These are phyloP conservation scores for Kwoniella pini DNA, from an alignment of 768 basidiomycete species.

Conservation along the genomic window DNA sequence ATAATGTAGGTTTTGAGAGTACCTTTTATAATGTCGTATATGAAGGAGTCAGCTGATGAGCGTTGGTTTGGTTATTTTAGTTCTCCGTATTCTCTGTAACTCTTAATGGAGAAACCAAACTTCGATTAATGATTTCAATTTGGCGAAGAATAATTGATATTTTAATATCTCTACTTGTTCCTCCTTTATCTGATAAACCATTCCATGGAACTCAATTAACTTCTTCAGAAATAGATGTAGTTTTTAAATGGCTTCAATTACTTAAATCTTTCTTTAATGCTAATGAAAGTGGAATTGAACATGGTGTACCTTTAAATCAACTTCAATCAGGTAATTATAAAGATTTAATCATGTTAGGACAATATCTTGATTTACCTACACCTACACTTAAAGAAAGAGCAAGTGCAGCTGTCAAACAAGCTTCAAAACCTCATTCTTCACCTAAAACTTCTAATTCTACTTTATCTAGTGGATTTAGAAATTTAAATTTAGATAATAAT, in stretches of 20 bases:
- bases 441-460: neutral
- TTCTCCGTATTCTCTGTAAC: conserved; percentile 52
- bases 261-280: conserved; percentile 55
- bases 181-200: conserved; percentile 50
- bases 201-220: conserved; percentile 14
- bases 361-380: conserved; percentile 52
- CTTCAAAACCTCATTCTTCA: conserved; percentile 12
- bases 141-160: conserved; percentile 49
- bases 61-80: no score
- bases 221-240: conserved; percentile 45
- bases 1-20: conserved; percentile 41
- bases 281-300: conserved; percentile 42
- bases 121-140: conserved; percentile 40
- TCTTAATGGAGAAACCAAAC: conserved; percentile 31
- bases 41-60: no score
- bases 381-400: conserved; percentile 43
- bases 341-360: conserved; percentile 51
- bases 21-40: neutral
- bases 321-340: conserved; percentile 47
- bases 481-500: conserved; percentile 2
- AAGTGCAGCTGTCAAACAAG: conserved; percentile 47
- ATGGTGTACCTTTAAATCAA: conserved; percentile 44
- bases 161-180: conserved; percentile 49
- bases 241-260: conserved; percentile 54
- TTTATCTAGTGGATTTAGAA: conserved; percentile 11